phyloP scores from a whole-genome alignment of 1,284 basidiomycete species.

The Chalciporus piperatoides region DNA sequence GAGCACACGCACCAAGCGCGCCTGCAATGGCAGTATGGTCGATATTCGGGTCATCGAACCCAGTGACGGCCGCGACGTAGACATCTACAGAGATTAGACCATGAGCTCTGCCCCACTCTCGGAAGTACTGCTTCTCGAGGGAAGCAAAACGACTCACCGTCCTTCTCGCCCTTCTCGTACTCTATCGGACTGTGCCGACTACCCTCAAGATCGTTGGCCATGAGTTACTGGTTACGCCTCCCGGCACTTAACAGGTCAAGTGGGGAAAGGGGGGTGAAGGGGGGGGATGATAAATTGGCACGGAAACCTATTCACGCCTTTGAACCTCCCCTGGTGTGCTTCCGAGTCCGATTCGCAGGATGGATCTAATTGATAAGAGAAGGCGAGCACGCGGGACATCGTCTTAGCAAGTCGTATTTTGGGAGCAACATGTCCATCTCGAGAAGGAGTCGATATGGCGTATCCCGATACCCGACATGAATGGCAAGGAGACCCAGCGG shows the following conservation, averaged over 20 bases:
- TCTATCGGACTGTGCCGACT: constrained; percentile 4
- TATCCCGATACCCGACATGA: background rate
- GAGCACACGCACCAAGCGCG: constrained; percentile 28
- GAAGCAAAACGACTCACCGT: background rate
- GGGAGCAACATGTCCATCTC: background rate
- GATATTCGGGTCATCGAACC: constrained; percentile 67
- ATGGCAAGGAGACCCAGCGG: background rate
- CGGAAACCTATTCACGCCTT: background rate
- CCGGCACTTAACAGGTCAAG: background rate
- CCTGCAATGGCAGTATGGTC: constrained; percentile 44
- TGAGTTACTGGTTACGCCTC: constrained; percentile 3
- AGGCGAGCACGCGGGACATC: background rate
- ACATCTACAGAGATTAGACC: background rate
- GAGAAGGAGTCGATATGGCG: background rate
- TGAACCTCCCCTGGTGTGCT: background rate
- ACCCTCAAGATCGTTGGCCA: constrained; percentile 12
- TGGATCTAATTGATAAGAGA: constrained; percentile 12
- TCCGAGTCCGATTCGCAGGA: background rate
- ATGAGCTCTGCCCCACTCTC: background rate
- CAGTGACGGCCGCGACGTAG: constrained; percentile 5
- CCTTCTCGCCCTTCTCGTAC: constrained; percentile 14
- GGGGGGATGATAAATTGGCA: background rate
- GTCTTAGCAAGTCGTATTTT: constrained; percentile 2
- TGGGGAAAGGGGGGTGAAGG: background rate
- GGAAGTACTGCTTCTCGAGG: background rate